phyloP scores from a whole-genome alignment of 441 rosid species.

The Euphorbia celastroides region DNA sequence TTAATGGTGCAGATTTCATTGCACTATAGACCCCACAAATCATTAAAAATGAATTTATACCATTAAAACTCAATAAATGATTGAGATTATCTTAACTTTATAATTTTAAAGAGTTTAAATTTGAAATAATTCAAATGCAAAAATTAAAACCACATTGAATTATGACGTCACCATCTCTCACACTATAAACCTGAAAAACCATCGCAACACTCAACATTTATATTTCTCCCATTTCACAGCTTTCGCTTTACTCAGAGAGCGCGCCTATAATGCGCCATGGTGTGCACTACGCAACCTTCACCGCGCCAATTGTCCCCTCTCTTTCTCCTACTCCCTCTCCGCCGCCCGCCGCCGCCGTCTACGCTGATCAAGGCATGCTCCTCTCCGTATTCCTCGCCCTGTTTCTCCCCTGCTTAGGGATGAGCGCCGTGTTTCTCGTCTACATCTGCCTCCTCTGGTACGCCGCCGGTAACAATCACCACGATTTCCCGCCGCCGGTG shows the following conservation, averaged over 20 bases:
- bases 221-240: not conserved
- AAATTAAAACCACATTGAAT: no score
- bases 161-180: slow-evolving; percentile 16
- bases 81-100: no score
- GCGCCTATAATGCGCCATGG: slow-evolving; percentile 32
- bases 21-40: no score
- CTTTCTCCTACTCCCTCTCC: slow-evolving; percentile 17
- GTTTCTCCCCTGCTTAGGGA: slow-evolving; percentile 59
- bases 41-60: no score
- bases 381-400: slow-evolving; percentile 59
- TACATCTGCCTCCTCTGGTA: slow-evolving; percentile 55
- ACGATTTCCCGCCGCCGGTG: slow-evolving; percentile 15
- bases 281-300: slow-evolving; percentile 24
- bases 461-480: slow-evolving; percentile 20
- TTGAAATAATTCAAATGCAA: no score
- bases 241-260: not conserved
- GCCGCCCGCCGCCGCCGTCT: slow-evolving; percentile 19
- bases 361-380: slow-evolving; percentile 30
- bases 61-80: no score
- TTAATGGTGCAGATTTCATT: no score
- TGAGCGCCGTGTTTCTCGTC: slow-evolving; percentile 49
- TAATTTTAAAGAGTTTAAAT: no score
- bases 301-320: slow-evolving; percentile 14
- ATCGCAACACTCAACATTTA: not conserved
- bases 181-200: slow-evolving; percentile 12